Conservation (phyloP, 148 eudicot genomes). For the Amaranthus cruentus region DNA sequence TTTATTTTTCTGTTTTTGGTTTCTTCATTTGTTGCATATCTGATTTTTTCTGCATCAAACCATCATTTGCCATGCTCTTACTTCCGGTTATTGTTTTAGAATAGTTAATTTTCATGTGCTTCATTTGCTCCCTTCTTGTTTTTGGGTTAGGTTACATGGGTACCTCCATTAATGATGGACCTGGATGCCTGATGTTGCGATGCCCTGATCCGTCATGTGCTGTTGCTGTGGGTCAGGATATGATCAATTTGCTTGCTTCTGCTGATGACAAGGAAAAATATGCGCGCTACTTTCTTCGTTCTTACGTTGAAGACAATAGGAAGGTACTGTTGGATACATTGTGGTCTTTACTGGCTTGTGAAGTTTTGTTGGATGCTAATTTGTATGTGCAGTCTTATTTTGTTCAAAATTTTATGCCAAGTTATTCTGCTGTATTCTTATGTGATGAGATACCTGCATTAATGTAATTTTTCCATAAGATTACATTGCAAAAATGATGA, state of each 20-base stretch:
- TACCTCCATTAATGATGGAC: slow-evolving; percentile 71
- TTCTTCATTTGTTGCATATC: no score
- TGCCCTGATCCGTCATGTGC: slow-evolving; percentile 89
- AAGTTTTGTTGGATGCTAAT: background rate
- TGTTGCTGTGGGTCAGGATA: slow-evolving; percentile 81
- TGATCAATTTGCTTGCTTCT: slow-evolving; percentile 57
- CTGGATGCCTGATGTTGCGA: slow-evolving; percentile 77
- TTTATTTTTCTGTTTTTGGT: no score
- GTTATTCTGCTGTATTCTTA: background rate
- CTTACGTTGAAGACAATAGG: slow-evolving; percentile 75
- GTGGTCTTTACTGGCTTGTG: background rate
- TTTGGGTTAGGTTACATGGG: slow-evolving; percentile 51
- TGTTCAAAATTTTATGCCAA: background rate
- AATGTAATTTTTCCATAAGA: no score
- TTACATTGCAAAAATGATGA: no score
- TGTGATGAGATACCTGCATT: background rate
- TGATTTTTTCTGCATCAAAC: no score
- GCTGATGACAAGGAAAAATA: slow-evolving; percentile 63
- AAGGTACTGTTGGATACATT: slow-evolving; percentile 41
- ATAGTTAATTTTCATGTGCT: background rate
- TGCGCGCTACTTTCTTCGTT: slow-evolving; percentile 69
- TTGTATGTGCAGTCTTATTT: background rate
- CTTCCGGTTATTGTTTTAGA: background rate
- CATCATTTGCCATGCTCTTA: background rate
- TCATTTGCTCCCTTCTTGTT: slow-evolving; percentile 3